Evolutionary conservation across 306 rosid species (phyloP).

Genomic region (Vicia villosa): DNA sequence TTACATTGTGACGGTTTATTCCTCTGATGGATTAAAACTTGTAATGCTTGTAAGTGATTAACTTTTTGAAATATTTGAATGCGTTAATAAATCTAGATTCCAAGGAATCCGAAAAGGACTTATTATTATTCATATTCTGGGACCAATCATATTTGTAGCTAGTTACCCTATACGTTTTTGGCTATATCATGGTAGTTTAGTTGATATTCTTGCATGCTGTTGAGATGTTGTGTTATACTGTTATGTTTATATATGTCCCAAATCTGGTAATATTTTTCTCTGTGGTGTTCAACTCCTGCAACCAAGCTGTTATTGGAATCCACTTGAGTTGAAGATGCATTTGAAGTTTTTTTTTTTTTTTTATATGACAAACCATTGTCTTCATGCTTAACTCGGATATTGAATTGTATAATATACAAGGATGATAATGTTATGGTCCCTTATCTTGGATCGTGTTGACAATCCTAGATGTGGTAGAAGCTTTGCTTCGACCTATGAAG

Average conservation of each 20-base stretch:
- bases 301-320: conserved; percentile 13
- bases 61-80: conserved; percentile 23
- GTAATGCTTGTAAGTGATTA: background rate
- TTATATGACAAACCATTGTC: background rate
- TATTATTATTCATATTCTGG: background rate
- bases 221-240: background rate
- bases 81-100: conserved; percentile 17
- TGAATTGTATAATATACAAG: background rate
- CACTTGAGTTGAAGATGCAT: conserved; percentile 1
- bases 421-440: background rate
- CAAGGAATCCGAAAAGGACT: conserved; percentile 7
- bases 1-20: conserved; percentile 7
- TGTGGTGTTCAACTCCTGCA: conserved; percentile 16
- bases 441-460: no score
- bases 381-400: background rate
- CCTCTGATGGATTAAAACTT: conserved; percentile 2
- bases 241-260: background rate
- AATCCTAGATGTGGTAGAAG: no score
- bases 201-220: conserved; percentile 1
- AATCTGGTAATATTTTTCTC: background rate
- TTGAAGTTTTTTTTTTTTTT: background rate
- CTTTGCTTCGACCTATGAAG: no score
- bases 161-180: background rate
- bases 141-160: conserved; percentile 11
- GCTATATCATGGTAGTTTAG: background rate